These are phyloP conservation scores for Solanum sejunctum DNA, from an alignment of 257 asterid genomes.

Conservation along the genomic window DNA sequence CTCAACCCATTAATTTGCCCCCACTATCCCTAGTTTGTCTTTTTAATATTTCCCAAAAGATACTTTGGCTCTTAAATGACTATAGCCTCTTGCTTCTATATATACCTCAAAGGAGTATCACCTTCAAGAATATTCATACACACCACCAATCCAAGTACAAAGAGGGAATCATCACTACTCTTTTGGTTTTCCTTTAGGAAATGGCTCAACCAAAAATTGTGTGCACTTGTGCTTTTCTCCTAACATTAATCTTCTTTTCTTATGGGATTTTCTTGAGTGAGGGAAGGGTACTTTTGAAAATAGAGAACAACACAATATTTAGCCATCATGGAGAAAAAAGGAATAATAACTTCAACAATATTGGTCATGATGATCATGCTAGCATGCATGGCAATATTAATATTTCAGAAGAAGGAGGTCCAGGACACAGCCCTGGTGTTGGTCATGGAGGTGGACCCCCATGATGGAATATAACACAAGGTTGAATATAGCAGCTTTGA, in stretches of 20 bases:
- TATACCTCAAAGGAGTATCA: background rate
- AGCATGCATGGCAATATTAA: background rate
- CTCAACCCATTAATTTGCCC: background rate
- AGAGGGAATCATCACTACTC: background rate
- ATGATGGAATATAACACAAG: background rate
- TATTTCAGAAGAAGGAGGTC: conserved; percentile 1
- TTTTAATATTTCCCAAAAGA: background rate
- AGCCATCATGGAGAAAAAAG: background rate
- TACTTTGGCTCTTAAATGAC: background rate
- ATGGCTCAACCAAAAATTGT: conserved; percentile 1
- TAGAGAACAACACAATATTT: background rate
- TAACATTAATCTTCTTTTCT: conserved; percentile 3
- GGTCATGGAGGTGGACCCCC: conserved; percentile 3
- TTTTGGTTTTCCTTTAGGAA: background rate
- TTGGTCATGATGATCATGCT: background rate
- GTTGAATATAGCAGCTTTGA: background rate
- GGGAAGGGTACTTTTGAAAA: background rate
- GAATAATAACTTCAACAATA: background rate
- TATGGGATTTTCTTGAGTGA: background rate
- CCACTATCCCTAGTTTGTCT: background rate
- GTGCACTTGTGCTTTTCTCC: background rate
- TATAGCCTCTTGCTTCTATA: background rate
- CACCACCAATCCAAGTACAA: background rate
- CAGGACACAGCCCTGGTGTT: conserved; percentile 26
- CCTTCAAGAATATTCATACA: background rate